Base-by-base conservation (phyloP, 2,329 filamentous ascomycete species). In the Fusarium sp. region DNA sequence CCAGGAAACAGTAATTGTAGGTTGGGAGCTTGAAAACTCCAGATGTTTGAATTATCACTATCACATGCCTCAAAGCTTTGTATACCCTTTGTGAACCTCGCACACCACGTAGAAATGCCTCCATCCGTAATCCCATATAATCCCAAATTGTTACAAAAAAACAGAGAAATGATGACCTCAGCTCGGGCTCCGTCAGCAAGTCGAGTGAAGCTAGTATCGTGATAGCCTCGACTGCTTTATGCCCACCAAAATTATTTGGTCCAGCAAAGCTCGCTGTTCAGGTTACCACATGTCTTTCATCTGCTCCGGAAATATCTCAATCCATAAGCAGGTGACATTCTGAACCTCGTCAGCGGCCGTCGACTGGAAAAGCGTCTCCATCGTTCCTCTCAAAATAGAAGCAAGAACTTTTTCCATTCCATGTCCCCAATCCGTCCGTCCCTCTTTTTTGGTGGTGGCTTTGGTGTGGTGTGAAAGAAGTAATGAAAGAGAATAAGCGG, bases 351-450 rank as follows among this genome's bases (percentile, higher is more conserved):
- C 58, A 63, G 64, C 61, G 70, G 67, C 64, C 63, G 44, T 69
- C 54, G 48, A 62, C 69, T 62, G 60, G 63, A 72, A 69, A 72
- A 66, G 59, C 62, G 46, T 70, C 55, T 52, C 61, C 61, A 55
- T 67, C 67, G 49, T 63, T 64, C 63, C 67, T 64, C 58, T 27
- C 29, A 32, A 56, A 54, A 52, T 48, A 66, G 51, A 51, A 71
- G 47, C 69, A 73, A 67, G 27, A 70, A 73, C 70, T 75, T 75
- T 75, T 75, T 75, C 55, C 46, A 44, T 53, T 53, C 51, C 51
- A 54, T 69, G 24, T 65, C 59, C 61, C 65, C 57, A 54, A 46
- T 64, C 53, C 66, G 52, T 64, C 45, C 60, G 45, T 61, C 40
- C 52, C 43, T 49, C 64, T 69, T 71, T 69, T 69, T 67, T 20